These are phyloP conservation scores for Phytopythium cucurbitacearum DNA, from an alignment of 352 stramenopile species.

Conservation along the genomic window DNA sequence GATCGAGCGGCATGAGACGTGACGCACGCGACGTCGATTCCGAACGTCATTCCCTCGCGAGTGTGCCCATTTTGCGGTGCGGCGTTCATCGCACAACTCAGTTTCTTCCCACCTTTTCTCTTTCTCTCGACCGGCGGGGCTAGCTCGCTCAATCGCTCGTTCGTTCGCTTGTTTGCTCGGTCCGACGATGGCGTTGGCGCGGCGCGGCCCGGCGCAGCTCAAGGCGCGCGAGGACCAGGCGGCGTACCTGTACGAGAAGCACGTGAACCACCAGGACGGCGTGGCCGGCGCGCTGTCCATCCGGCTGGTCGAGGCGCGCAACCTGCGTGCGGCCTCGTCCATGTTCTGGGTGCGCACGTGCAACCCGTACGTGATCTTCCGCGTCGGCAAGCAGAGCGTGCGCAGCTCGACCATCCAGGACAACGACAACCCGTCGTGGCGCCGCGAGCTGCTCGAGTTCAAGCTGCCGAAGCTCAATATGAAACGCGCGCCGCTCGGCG, in stretches of 20 bases:
- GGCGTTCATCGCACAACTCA: slow-evolving; percentile 1
- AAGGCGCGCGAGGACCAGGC: slow-evolving; percentile 38
- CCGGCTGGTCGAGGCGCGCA: slow-evolving; percentile 62
- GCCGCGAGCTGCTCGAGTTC: slow-evolving; percentile 65
- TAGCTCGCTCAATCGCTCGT: too few species aligned
- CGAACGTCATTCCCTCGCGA: not conserved
- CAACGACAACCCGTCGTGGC: slow-evolving; percentile 77
- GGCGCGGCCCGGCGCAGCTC: slow-evolving; percentile 8
- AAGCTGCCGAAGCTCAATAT: slow-evolving; percentile 69
- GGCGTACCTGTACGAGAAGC: slow-evolving; percentile 77
- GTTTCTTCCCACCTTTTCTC: not conserved
- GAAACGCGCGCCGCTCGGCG: slow-evolving; percentile 42
- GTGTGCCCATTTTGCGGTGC: not conserved
- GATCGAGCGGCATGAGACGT: too few species aligned
- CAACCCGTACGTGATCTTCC: slow-evolving; percentile 85
- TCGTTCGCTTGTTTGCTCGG: not conserved
- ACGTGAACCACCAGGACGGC: slow-evolving; percentile 68
- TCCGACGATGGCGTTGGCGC: slow-evolving; percentile 26
- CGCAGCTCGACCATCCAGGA: slow-evolving; percentile 64
- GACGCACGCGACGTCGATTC: not conserved
- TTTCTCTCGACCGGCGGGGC: too few species aligned
- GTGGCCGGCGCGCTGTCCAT: slow-evolving; percentile 70
- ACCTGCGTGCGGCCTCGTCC: slow-evolving; percentile 61
- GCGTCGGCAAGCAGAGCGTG: slow-evolving; percentile 59
- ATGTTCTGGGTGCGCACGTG: slow-evolving; percentile 84